phyloP scores from a whole-genome alignment of 495 filamentous ascomycete genomes.

The Neurospora hispaniola region DNA sequence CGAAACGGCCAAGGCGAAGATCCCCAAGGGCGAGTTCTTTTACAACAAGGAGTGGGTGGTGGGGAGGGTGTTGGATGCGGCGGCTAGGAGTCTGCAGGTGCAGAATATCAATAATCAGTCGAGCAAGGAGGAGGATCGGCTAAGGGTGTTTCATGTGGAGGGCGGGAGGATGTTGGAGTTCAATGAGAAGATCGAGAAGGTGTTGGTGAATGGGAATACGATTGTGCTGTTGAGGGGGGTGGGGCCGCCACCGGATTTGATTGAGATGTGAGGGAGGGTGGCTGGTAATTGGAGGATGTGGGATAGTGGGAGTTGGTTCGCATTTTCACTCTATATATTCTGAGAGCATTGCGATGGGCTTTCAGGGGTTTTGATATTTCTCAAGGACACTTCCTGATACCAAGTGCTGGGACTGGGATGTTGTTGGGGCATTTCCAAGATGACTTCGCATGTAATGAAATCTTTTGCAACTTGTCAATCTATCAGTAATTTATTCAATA shows the following conservation, averaged over 20 bases:
- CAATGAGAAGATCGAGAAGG: slow-evolving; percentile 65
- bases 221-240: slow-evolving; percentile 82
- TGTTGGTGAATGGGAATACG: slow-evolving; percentile 68
- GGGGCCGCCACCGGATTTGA: slow-evolving; percentile 44
- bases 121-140: slow-evolving; percentile 60
- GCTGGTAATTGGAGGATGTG: not conserved
- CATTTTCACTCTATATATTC: not conserved
- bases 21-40: slow-evolving; percentile 71
- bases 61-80: slow-evolving; percentile 77
- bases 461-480: not conserved
- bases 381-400: not conserved
- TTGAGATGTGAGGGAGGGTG: slow-evolving; percentile 22
- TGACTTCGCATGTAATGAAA: not conserved
- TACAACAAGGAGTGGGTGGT: slow-evolving; percentile 82
- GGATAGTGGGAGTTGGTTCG: not conserved
- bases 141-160: slow-evolving; percentile 88
- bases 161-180: slow-evolving; percentile 78
- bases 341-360: slow-evolving; percentile 10
- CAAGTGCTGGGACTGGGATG: not conserved
- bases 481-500: not conserved
- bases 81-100: slow-evolving; percentile 68
- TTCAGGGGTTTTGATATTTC: slow-evolving; percentile 1
- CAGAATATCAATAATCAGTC: slow-evolving; percentile 83
- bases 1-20: slow-evolving; percentile 61
- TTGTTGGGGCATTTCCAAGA: not conserved